A percentile compares a stretch with the other conserved stretches of the same genome.
phyloP scores from a whole-genome alignment of 768 basidiomycete species.

The Mycena olivaceomarginata region DNA sequence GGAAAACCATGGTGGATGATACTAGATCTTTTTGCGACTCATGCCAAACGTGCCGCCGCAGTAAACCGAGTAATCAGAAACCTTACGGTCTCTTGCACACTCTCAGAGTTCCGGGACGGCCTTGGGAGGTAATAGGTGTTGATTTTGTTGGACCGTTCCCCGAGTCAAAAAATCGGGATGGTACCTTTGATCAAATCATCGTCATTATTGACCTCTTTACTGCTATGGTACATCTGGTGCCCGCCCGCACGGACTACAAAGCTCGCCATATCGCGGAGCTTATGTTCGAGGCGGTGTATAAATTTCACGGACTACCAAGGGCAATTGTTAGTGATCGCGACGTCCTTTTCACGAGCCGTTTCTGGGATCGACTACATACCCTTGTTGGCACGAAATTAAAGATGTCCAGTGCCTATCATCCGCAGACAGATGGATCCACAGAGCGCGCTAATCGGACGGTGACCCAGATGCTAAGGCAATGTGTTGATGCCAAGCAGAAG shows the following conservation, averaged over 20 bases:
- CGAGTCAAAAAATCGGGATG: not conserved
- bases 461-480: no score
- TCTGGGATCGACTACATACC: not conserved
- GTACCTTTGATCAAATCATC: not conserved
- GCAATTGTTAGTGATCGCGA: slow-evolving; percentile 1
- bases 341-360: not conserved
- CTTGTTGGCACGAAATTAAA: slow-evolving; percentile 4
- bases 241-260: not conserved
- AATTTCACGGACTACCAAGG: not conserved
- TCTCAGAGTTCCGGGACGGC: not conserved
- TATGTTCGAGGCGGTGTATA: not conserved
- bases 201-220: not conserved
- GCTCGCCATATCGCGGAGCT: not conserved
- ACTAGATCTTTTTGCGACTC: not conserved
- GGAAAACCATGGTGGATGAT: not conserved
- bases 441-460: no score
- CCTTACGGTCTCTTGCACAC: not conserved
- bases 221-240: not conserved
- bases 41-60: not conserved
- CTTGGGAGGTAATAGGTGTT: not conserved
- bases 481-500: no score
- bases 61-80: not conserved
- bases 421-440: no score
- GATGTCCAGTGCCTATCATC: not conserved
- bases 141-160: slow-evolving; percentile 13